Evolutionary conservation across 2,329 filamentous ascomycete genomes (phyloP), one percentile per base, ranked within the genome.

Genomic region (Colletotrichum incanum): DNA sequence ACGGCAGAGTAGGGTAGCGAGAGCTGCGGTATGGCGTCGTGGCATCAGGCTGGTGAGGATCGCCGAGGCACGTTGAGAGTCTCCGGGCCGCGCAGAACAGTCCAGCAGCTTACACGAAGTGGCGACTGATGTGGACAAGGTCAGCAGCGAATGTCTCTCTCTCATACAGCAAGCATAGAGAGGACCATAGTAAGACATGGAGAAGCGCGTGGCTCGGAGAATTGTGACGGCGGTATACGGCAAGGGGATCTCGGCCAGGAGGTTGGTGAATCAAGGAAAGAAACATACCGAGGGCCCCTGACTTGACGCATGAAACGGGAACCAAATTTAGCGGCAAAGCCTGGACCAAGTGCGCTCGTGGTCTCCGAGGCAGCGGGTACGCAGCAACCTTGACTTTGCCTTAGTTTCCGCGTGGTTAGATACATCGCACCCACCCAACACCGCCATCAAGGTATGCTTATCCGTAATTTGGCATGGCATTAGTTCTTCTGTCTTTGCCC

Each of bases 301-400:
- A 54, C 45, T 23, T 39, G 45, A 12, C 26, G 59, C 60, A 47
- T 70, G 65, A 65, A 65, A 70, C 54, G 60, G 54, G 28, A 54
- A 45, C 65, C 45, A 55, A 55, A 60, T 54, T 43, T 72, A 64
- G 65, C 26, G 58, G 43, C 65, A 63, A 68, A 64, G 52, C 69
- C 50, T 59, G 34, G 65, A 39, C 54, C 47, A 39, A 61, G 56
- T 61, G 55, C 47, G 55, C 55, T 71, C 12, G 55, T 39, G 50
- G 47, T 59, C 58, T 54, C 69, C 52, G 55, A 59, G 37, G 60
- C 37, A 49, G 54, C 47, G 65, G 70, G 28, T 47, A 54, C n/a
- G 43, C 58, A 68, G n/a, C 58, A 23, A 37, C 41, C 43, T 12
- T 16, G 18, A 56, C 18, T 41, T 31, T 34, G 26, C 50, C 20